Base-by-base conservation (phyloP, 1,284 basidiomycete genomes). In the Ceratobasidium sp. region DNA sequence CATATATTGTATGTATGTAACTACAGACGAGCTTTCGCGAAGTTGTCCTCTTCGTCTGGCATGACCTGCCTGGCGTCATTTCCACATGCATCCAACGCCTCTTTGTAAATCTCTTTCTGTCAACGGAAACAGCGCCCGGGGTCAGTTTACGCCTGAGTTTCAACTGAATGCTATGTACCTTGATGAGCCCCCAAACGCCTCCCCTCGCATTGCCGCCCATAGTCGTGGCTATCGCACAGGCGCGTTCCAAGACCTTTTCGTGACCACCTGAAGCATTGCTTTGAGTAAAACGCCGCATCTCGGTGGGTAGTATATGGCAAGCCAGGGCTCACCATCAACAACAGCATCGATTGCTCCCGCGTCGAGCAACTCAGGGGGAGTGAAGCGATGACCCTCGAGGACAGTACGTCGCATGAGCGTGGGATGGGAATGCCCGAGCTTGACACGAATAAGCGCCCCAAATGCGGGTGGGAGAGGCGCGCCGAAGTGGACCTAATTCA, bases 311-410 rank as follows among this genome's bases (percentile, higher is more conserved):
- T 3, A 19, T 33, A 29, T 80, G 78, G 85, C 89, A 67, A 17
- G n/a, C n/a, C 17, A n/a, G 24, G n/a, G 33, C 44, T 60, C 48
- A 50, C 67, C 67, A 27, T 84, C 84, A 29, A 89, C 93, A 59
- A 93, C 80, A 76, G 88, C 85, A 80, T 98, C 96, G 27, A 98
- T 84, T 11, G 98, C 82, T 4, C 93, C 91, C 19, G 85, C 85
- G 11, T 87, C 81, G 4, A 90, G 83, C 0, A 94, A 91, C 81
- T 97, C 94, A 15, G 83, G 78, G 6, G 95, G 91, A 0, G 91
- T 90, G 83, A 95, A 97, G 50, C 93, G 88, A 79, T 94, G 89
- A 0, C 93, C 96, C 79, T 96, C 93, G 4, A 97, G 86, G 14
- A 92, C 89, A 44, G 96, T 90, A 80, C 93, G 91, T 48, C 95